These are phyloP conservation scores for Suillus variegatus DNA, from an alignment of 768 basidiomycete species.

Conservation along the genomic window DNA sequence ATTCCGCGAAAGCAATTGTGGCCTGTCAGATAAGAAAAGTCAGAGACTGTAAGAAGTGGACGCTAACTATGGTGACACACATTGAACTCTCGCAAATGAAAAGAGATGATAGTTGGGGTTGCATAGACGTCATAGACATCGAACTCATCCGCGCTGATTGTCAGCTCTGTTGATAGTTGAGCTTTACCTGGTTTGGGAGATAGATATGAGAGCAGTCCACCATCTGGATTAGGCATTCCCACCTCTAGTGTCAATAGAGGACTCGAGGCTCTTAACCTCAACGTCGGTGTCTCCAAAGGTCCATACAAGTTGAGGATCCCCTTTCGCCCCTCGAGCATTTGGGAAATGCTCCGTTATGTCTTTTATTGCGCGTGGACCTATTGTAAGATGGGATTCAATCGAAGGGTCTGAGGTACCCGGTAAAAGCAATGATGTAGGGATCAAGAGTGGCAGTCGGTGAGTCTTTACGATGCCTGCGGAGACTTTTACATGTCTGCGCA, in stretches of 20 bases:
- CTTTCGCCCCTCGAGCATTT: constrained; percentile 56
- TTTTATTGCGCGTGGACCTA: constrained; percentile 71
- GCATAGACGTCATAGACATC: constrained; percentile 70
- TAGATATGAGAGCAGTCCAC: constrained; percentile 2
- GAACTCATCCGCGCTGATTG: constrained; percentile 78
- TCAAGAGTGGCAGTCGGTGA: constrained; percentile 65
- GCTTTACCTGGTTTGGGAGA: constrained; percentile 45
- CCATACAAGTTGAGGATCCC: constrained; percentile 83
- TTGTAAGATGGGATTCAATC: constrained; percentile 64
- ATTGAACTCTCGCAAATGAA: constrained; percentile 84
- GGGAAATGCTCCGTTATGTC: constrained; percentile 86
- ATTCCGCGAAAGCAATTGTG: constrained; percentile 77
- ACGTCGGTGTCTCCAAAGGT: constrained; percentile 72
- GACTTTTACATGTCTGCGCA: constrained; percentile 10
- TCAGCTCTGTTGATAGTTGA: constrained; percentile 74
- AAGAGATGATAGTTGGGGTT: constrained; percentile 67
- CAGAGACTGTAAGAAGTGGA: neutral
- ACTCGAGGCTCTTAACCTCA: constrained; percentile 66
- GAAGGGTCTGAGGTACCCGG: constrained; percentile 63
- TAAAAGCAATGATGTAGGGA: constrained; percentile 58
- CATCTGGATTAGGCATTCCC: neutral
- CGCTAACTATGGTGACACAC: constrained; percentile 38
- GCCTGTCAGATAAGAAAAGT: constrained; percentile 48
- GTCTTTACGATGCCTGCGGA: constrained; percentile 76
- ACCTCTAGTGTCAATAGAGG: constrained; percentile 69